Base-by-base conservation (phyloP, 768 basidiomycete genomes). In the Sutorius australiensis region DNA sequence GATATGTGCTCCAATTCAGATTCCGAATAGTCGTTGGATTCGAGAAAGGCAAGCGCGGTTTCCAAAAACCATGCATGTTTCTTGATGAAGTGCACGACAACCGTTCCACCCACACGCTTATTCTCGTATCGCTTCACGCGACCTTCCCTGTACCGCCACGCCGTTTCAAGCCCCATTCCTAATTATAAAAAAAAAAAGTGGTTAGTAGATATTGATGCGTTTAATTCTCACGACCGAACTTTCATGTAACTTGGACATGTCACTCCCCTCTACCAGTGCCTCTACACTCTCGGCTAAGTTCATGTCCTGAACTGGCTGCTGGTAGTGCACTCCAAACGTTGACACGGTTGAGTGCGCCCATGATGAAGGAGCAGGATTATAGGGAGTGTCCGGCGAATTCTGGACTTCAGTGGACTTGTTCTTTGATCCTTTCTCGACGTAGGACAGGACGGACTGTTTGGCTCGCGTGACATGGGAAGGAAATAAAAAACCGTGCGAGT, bases 41-140 rank as follows among this genome's bases (percentile, higher is more conserved):
- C 91, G 28, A 98, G 75, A 24, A 99, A 75, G 16, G 92, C 93
- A 11, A 93, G 72, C 11, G 92, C 91, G 6, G 95, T 91, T 73
- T 99, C 95, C 60, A 94, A 70, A 72, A 89, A 98, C 95, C 95
- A 99, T 73, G 90, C 88, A 58, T 91, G 84, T 68, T 92, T 88
- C 83, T 98, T 99, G 77, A 99, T 87, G 67, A 92, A 98, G 73
- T 99, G 95, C 47, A 99, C 93, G 19, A 93, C 89, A 42, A 95
- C 80, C 3, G 95, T 99, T 6, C 95, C 97, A 4, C 95, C 95
- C 9, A 92, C 81, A 19, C 88, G 84, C 53, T 79, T 73, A 41
- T 77, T 77, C 58, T 83, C 78, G 63, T 90, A 90, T 42, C 81
- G 82, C 45, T 68, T 80, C 58, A 72, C 64, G 38, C 84, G 77